Conservation (phyloP, 2,329 filamentous ascomycete species). For the Nannizziopsis barbatae region DNA sequence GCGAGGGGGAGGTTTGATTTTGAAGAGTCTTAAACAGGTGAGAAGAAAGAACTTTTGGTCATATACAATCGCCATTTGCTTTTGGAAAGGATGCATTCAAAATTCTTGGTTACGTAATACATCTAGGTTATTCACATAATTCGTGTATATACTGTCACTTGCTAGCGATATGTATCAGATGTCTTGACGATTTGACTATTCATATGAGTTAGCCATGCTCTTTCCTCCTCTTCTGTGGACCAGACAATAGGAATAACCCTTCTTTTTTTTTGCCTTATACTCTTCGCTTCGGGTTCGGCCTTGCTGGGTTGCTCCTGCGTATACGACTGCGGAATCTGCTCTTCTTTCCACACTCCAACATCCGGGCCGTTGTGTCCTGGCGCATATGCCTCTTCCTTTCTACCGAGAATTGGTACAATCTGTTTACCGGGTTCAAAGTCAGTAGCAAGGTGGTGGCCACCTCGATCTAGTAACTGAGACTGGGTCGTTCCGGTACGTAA, state of each 20-base stretch:
- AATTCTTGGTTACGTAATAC: no score
- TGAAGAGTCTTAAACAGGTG: constrained; percentile 42
- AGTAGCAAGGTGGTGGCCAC: no score
- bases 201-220: constrained; percentile 7
- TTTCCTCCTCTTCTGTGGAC: constrained; percentile 21
- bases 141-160: no score
- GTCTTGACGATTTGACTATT: constrained; percentile 1
- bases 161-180: background rate
- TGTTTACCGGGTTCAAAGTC: no score
- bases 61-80: background rate
- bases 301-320: background rate
- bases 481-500: no score
- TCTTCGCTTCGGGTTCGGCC: background rate
- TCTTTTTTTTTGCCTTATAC: constrained; percentile 17
- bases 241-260: constrained; percentile 23
- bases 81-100: background rate
- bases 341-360: background rate
- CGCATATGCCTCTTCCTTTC: no score
- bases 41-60: background rate
- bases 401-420: no score
- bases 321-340: background rate
- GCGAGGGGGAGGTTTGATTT: constrained; percentile 68
- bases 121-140: no score
- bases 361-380: no score
- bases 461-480: no score